A percentile compares a stretch with the other conserved stretches of the same genome.
Evolutionary conservation across 805 yeast species (phyloP).

Genomic region (Kodamaea jinghongensis): DNA sequence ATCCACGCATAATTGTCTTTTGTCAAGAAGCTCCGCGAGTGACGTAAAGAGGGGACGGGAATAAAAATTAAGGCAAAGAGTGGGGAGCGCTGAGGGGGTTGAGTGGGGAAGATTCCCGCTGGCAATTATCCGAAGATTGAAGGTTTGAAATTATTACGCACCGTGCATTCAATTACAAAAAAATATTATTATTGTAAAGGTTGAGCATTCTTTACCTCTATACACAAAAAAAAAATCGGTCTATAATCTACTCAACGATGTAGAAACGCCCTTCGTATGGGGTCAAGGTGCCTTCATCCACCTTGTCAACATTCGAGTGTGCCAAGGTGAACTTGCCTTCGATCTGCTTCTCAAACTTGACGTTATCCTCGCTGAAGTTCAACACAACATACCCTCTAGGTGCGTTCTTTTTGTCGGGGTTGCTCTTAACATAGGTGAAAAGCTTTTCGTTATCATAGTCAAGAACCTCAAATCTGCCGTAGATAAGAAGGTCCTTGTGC

Average conservation of each 20-base stretch:
- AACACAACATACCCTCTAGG: slow-evolving; percentile 35
- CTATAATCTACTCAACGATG: slow-evolving; percentile 15
- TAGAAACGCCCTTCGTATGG: slow-evolving; percentile 49
- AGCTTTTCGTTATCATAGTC: slow-evolving; percentile 42
- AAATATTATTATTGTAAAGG: no score
- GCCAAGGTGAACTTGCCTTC: slow-evolving; percentile 30
- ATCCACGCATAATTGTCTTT: no score
- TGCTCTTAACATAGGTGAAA: slow-evolving; percentile 42
- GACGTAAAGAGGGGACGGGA: no score
- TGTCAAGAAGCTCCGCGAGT: no score
- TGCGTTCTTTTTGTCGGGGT: slow-evolving; percentile 19
- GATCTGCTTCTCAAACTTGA: slow-evolving; percentile 27
- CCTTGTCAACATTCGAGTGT: slow-evolving; percentile 27
- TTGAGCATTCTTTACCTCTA: no score
- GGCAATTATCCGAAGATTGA: no score
- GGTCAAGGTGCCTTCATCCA: slow-evolving; percentile 24
- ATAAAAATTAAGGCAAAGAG: no score
- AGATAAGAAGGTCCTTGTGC: slow-evolving; percentile 41
- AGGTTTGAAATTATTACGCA: no score
- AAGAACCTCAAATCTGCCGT: slow-evolving; percentile 45
- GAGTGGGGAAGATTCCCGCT: no score
- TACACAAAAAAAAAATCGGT: no score
- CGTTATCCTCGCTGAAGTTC: slow-evolving; percentile 38
- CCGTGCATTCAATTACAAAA: no score
- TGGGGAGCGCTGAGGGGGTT: no score